Evolutionary conservation across 1,284 basidiomycete species (phyloP).

Genomic region (Porodaedalea pini): DNA sequence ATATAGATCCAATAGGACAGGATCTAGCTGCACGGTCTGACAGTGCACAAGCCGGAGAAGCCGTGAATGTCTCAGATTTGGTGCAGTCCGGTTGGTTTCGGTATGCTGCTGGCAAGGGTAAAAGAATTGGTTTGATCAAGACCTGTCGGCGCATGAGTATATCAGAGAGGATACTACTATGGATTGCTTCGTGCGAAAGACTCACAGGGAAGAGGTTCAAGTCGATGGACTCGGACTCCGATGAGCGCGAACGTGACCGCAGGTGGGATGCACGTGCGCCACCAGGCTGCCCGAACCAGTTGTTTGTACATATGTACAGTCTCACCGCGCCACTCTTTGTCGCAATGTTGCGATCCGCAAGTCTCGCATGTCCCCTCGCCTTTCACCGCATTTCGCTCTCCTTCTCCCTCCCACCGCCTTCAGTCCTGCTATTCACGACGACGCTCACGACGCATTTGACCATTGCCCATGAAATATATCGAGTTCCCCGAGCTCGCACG

Average conservation of each 20-base stretch:
- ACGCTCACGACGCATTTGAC: neutral
- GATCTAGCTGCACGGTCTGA: no score
- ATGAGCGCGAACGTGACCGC: neutral
- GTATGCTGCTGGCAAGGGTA: no score
- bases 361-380: constrained; percentile 2
- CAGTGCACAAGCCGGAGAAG: no score
- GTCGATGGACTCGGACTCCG: neutral
- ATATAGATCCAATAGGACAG: no score
- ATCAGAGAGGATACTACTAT: no score
- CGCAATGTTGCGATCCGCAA: neutral
- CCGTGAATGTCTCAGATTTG: no score
- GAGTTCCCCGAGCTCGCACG: constrained; percentile 78
- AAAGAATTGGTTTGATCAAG: no score
- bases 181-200: no score
- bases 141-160: no score
- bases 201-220: no score
- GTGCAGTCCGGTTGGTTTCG: no score
- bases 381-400: neutral
- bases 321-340: constrained; percentile 6
- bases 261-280: neutral
- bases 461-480: constrained; percentile 79
- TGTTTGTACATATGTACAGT: neutral
- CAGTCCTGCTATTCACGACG: neutral
- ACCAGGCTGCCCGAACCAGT: neutral
- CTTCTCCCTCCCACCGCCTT: neutral